A percentile compares a stretch with the other conserved stretches of the same genome.
phyloP scores from a whole-genome alignment of 1,139 yeast genomes.

The Lodderomyces orthopsilosis region DNA sequence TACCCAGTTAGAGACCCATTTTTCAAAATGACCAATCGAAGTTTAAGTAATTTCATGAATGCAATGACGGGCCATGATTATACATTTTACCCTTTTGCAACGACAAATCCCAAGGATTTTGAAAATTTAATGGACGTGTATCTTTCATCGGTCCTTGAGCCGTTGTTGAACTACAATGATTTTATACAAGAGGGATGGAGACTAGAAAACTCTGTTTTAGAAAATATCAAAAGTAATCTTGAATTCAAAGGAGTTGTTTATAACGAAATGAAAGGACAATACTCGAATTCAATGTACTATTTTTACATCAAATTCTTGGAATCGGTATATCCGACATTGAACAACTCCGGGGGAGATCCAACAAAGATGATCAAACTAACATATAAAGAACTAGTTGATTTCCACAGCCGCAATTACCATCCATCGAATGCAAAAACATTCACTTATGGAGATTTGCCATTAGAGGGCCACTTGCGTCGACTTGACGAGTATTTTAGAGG shows the following conservation, averaged over 20 bases:
- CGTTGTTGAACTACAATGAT: slow-evolving; percentile 74
- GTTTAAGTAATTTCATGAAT: slow-evolving; percentile 90
- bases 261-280: slow-evolving; percentile 98
- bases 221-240: slow-evolving; percentile 59
- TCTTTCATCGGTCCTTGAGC: slow-evolving; percentile 82
- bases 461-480: slow-evolving; percentile 58
- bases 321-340: slow-evolving; percentile 77
- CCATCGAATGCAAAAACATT: slow-evolving; percentile 87
- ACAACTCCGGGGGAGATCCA: slow-evolving; percentile 97
- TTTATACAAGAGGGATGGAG: slow-evolving; percentile 99
- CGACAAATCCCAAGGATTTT: slow-evolving; percentile 82
- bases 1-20: slow-evolving; percentile 96
- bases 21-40: slow-evolving; percentile 91
- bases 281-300: slow-evolving; percentile 82
- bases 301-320: slow-evolving; percentile 84
- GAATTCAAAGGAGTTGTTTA: slow-evolving; percentile 93
- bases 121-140: slow-evolving; percentile 84
- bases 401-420: slow-evolving; percentile 74
- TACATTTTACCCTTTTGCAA: slow-evolving; percentile 94
- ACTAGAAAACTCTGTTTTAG: slow-evolving; percentile 65
- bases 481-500: slow-evolving; percentile 50
- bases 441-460: slow-evolving; percentile 79
- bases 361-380: slow-evolving; percentile 66
- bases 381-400: slow-evolving; percentile 72
- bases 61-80: slow-evolving; percentile 99